Evolutionary conservation across 2,329 filamentous ascomycete species (phyloP).

Genomic region (Allantophomopsis lycopodina): DNA sequence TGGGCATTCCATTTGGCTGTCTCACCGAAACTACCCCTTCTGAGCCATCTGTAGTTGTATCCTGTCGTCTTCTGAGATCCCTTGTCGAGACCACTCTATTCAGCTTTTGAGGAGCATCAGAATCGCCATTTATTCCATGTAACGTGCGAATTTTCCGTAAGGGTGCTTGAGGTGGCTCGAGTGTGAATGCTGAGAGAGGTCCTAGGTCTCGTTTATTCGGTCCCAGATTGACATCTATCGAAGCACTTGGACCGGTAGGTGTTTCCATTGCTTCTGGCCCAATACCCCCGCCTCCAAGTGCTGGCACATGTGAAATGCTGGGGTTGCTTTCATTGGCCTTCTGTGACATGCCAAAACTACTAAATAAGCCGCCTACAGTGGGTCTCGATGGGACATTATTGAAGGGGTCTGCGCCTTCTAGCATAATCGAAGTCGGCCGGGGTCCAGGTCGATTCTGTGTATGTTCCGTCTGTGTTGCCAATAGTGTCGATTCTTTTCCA

Average conservation of each 20-base stretch:
- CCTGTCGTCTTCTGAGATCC: constrained; percentile 15
- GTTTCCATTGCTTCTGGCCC: constrained; percentile 49
- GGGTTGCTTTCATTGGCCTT: constrained; percentile 20
- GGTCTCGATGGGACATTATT: constrained; percentile 15
- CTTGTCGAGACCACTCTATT: constrained; percentile 17
- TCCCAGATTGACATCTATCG: constrained; percentile 18
- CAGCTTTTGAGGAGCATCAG: constrained; percentile 19
- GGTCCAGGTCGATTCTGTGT: constrained; percentile 11
- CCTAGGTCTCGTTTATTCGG: constrained; percentile 14
- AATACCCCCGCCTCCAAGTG: constrained; percentile 14
- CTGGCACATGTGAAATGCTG: constrained; percentile 18
- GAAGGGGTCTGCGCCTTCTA: constrained; percentile 18
- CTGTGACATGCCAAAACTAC: constrained; percentile 15
- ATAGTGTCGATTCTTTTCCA: constrained; percentile 4
- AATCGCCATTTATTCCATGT: constrained; percentile 18
- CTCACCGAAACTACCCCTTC: constrained; percentile 1
- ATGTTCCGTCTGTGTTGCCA: constrained; percentile 7
- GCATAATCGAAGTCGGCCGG: constrained; percentile 11
- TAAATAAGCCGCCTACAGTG: constrained; percentile 17
- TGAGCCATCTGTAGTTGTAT: constrained; percentile 7
- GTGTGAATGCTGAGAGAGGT: constrained; percentile 12
- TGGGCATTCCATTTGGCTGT: constrained; percentile 16
- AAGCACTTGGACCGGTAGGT: constrained; percentile 34
- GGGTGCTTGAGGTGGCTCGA: constrained; percentile 34
- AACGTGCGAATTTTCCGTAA: constrained; percentile 20